A percentile compares a stretch with the other conserved stretches of the same genome.
Conservation (phyloP, 2,329 filamentous ascomycete species). For the Pyrenophora tritici-repentis region DNA sequence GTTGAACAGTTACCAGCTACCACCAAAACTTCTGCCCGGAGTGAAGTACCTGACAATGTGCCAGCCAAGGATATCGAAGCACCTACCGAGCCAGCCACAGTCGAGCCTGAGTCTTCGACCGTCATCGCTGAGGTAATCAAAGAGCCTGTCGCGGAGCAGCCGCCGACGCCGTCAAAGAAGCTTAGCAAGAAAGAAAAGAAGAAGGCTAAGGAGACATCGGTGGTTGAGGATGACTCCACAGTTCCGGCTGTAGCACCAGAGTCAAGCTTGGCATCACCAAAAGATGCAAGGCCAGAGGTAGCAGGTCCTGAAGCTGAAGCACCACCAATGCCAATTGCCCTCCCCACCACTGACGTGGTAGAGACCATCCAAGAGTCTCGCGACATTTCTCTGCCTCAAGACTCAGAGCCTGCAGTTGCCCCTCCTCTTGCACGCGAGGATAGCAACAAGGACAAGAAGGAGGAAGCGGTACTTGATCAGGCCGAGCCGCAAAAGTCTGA, state of each 20-base stretch:
- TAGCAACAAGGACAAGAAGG: constrained; percentile 40
- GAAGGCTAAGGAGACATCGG: constrained; percentile 27
- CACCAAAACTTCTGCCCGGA: background rate
- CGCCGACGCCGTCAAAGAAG: constrained; percentile 18
- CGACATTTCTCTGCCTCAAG: background rate
- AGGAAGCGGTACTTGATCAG: constrained; percentile 3
- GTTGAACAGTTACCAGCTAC: background rate
- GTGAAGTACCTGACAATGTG: background rate
- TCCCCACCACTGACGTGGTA: background rate
- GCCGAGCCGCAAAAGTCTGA: constrained; percentile 5
- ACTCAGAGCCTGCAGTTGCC: constrained; percentile 14
- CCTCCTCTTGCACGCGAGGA: constrained; percentile 27
- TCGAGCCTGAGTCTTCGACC: background rate
- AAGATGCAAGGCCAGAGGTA: background rate
- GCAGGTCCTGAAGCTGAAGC: background rate
- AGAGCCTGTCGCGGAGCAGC: constrained; percentile 12
- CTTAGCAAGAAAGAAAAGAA: constrained; percentile 38
- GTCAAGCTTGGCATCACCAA: background rate
- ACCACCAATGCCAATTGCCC: background rate
- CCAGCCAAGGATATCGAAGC: background rate
- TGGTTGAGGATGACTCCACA: background rate
- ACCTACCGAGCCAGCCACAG: background rate
- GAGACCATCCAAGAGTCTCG: background rate
- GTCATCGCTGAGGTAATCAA: background rate
- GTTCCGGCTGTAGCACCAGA: background rate